These are phyloP conservation scores for Hyaloscypha bicolor DNA, from an alignment of 495 filamentous ascomycete species.

Conservation along the genomic window DNA sequence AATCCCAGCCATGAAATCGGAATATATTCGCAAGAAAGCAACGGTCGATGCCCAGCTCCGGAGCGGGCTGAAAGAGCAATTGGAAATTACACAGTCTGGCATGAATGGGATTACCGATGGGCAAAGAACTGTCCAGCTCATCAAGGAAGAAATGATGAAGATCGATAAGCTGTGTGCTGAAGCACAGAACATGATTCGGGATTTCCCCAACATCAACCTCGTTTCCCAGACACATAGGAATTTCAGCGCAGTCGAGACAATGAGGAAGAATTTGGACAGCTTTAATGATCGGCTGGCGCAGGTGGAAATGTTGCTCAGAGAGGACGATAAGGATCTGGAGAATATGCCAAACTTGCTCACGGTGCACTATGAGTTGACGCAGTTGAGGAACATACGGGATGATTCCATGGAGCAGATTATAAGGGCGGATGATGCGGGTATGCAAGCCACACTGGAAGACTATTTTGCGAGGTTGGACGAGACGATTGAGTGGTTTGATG, in stretches of 20 bases:
- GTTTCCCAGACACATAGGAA: conserved; percentile 93
- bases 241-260: conserved; percentile 86
- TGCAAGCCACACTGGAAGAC: conserved; percentile 79
- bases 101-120: conserved; percentile 85
- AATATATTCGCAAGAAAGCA: conserved; percentile 92
- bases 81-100: conserved; percentile 88
- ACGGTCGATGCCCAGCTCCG: conserved; percentile 88
- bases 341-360: conserved; percentile 90
- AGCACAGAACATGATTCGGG: conserved; percentile 91
- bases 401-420: conserved; percentile 94
- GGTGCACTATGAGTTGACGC: conserved; percentile 88
- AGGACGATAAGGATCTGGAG: conserved; percentile 82
- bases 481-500: conserved; percentile 91
- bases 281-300: conserved; percentile 76
- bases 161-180: conserved; percentile 98
- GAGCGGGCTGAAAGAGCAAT: conserved; percentile 82
- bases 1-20: conserved; percentile 82
- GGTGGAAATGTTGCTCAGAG: conserved; percentile 71
- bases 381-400: conserved; percentile 89
- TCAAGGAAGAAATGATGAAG: conserved; percentile 97
- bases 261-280: conserved; percentile 84
- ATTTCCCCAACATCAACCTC: conserved; percentile 95
- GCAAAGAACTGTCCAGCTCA: conserved; percentile 81
- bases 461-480: conserved; percentile 88
- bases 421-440: conserved; percentile 68